Evolutionary conservation across 495 filamentous ascomycete species (phyloP).

Genomic region (Usnea hakonensis): DNA sequence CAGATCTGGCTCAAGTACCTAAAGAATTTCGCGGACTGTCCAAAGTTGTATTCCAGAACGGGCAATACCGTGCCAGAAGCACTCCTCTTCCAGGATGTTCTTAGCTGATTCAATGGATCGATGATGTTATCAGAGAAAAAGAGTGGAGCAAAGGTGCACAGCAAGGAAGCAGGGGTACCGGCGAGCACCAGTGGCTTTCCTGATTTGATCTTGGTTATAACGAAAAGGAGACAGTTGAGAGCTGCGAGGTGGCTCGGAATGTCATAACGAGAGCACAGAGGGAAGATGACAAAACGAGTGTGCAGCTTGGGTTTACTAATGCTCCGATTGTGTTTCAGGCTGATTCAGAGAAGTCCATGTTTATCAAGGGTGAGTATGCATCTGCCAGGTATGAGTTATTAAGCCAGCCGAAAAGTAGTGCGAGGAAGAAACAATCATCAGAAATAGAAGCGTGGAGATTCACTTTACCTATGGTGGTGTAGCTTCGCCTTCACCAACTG

Average conservation of each 20-base stretch:
- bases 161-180: not conserved
- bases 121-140: not conserved
- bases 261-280: constrained; percentile 7
- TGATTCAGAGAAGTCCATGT: constrained; percentile 2
- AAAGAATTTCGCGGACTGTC: not conserved
- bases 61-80: not conserved
- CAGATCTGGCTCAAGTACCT: not conserved
- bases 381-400: constrained; percentile 10
- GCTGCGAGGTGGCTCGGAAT: not conserved
- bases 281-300: constrained; percentile 11
- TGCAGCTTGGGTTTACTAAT: constrained; percentile 7
- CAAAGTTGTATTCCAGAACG: not conserved
- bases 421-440: constrained; percentile 3
- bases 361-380: constrained; percentile 8
- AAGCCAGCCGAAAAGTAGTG: constrained; percentile 8
- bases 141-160: not conserved
- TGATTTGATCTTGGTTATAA: not conserved
- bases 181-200: not conserved
- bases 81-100: not conserved
- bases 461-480: constrained; percentile 11
- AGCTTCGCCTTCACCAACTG: constrained; percentile 6
- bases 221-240: not conserved
- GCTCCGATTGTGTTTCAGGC: constrained; percentile 12
- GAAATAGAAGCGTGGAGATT: constrained; percentile 13
- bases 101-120: not conserved